These are phyloP conservation scores for Nymphaea colorata DNA, from an alignment of 164 flowering plant species.

Conservation along the genomic window DNA sequence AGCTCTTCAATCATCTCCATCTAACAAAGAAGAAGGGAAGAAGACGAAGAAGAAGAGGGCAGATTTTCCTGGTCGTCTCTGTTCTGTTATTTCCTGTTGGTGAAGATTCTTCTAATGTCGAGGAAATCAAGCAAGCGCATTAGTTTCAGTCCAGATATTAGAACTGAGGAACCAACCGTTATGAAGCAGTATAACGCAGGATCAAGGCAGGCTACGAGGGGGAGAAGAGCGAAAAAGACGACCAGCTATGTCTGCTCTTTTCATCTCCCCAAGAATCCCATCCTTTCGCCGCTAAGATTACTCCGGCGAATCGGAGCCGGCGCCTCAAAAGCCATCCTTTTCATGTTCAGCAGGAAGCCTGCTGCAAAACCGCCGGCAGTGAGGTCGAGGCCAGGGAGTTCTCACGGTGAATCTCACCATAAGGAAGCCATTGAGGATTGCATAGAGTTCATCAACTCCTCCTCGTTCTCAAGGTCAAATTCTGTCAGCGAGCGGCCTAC, in stretches of 20 bases:
- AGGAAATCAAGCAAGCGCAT: not conserved
- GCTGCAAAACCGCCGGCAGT: not conserved
- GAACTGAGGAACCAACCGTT: not conserved
- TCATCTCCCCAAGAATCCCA: not conserved
- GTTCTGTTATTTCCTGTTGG: no score
- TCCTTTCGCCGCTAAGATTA: not conserved
- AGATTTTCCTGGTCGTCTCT: no score
- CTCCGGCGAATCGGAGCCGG: not conserved
- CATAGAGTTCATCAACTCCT: conserved; percentile 58
- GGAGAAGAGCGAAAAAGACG: not conserved
- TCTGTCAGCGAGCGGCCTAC: conserved; percentile 16
- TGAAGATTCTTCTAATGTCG: not conserved
- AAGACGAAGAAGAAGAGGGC: no score
- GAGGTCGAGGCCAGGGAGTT: not conserved
- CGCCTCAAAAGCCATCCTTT: not conserved
- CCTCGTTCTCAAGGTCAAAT: conserved; percentile 31
- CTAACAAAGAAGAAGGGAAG: not conserved
- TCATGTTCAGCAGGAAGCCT: not conserved
- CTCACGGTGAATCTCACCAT: conserved; percentile 39
- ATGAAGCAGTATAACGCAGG: not conserved
- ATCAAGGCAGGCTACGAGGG: not conserved
- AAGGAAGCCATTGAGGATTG: conserved; percentile 58
- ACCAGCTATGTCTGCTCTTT: not conserved
- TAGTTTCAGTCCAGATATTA: not conserved
- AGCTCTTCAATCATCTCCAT: not conserved